These are phyloP conservation scores for Salvia rosmarinus DNA, from an alignment of 257 asterid species.

Conservation along the genomic window DNA sequence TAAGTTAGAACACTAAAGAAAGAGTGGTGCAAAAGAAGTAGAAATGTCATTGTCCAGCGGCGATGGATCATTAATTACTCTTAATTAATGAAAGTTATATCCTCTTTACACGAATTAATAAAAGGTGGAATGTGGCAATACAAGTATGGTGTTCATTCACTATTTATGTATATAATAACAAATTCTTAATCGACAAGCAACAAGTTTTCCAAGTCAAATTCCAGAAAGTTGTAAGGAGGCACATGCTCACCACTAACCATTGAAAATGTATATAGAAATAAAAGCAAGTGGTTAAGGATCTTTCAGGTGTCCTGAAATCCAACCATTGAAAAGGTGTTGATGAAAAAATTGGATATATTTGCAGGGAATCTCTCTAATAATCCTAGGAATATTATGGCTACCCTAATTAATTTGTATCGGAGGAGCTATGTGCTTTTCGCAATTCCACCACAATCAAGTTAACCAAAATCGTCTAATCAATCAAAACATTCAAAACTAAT, in stretches of 20 bases:
- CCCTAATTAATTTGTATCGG: too few species aligned
- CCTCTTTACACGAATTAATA: background rate
- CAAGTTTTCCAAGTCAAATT: conserved; percentile 16
- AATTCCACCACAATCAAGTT: too few species aligned
- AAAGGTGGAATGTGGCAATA: conserved; percentile 23
- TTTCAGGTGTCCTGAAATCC: conserved; percentile 50
- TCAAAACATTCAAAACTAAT: too few species aligned
- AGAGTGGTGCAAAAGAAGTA: background rate
- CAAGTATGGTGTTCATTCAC: conserved; percentile 11
- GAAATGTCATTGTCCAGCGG: conserved; percentile 1
- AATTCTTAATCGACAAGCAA: conserved; percentile 26
- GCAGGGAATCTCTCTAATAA: conserved; percentile 29
- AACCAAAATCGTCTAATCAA: too few species aligned
- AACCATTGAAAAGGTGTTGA: conserved; percentile 35
- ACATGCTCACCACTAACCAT: conserved; percentile 51
- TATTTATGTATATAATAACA: background rate
- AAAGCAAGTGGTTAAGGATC: conserved; percentile 28
- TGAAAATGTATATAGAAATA: background rate
- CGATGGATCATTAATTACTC: background rate
- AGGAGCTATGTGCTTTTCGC: too few species aligned
- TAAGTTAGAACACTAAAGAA: background rate
- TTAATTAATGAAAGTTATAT: conserved; percentile 23
- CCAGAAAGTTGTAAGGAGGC: conserved; percentile 36
- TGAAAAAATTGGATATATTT: conserved; percentile 24
- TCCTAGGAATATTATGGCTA: conserved; percentile 24